Base-by-base conservation (phyloP, 306 rosid genomes). In the Trifolium pratense region DNA sequence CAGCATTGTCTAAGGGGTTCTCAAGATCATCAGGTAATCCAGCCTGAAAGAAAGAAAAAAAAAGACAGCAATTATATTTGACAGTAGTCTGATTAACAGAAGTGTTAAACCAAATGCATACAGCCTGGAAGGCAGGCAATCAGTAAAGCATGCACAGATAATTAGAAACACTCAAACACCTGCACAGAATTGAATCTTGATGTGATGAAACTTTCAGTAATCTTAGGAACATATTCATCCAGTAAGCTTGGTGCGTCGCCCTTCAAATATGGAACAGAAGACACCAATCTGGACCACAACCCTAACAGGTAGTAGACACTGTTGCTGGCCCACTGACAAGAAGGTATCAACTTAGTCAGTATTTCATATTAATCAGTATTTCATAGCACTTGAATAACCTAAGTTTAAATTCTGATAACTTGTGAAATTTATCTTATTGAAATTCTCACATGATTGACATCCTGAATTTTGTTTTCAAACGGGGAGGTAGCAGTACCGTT, bases 191-290 rank as follows among this genome's bases (percentile, higher is more conserved):
- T 88, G 84, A 94, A 89, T 79, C 99, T 86, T 72, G 99, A 94
- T 61, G 97, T 89, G 81, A 94, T 89, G 76, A 94, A 94, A 83
- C 90, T 90, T 84, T 94, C 99, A 13, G 96, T 90, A 77, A 94
- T 94, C 85, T 91, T 94, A 43, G 99, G 99, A 79, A 94, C 99
- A 89, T 91, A 91, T 71, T 94, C 99, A 80, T 88, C 99, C 74
- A 94, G 89, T 77, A 91, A 89, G 90, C 99, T 91, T 71, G 97
- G 99, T 37, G 99, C 96, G 37, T 94, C 99, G 40, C 96, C 99
- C 77, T 94, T 94, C 90, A 94, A 85, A 87, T 94, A 94, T 69
- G 99, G 99, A 77, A 94, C 97, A 83, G 99, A 94, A 56, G 97
- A 73, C 78, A 94, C 99, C 86, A 94, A 90, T 87, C 99, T 89